phyloP scores from a whole-genome alignment of 306 rosid genomes.

The Mimosa bimucronata region DNA sequence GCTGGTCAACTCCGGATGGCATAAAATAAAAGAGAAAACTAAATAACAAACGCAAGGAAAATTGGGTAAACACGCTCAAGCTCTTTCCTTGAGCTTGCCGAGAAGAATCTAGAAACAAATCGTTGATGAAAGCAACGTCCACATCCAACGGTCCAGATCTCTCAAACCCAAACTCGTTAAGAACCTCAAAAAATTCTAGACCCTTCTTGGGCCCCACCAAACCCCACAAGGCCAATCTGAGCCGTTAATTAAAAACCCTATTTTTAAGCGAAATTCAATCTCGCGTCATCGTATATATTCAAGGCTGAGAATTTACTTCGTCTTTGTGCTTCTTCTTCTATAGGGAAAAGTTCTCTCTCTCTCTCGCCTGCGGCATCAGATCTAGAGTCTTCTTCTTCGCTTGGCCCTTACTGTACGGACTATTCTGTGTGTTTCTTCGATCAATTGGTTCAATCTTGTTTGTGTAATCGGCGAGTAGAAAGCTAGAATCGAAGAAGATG shows the following conservation, averaged over 20 bases:
- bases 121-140: neutral
- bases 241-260: constrained; percentile 35
- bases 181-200: constrained; percentile 32
- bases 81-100: neutral
- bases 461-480: neutral
- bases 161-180: neutral
- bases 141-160: constrained; percentile 38
- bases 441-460: neutral
- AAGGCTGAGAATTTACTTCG: neutral
- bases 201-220: constrained; percentile 23
- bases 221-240: constrained; percentile 13
- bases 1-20: neutral
- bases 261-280: neutral
- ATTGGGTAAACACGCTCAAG: neutral
- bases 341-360: no score
- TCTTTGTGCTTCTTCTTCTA: neutral
- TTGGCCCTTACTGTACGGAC: neutral
- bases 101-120: constrained; percentile 42
- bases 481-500: constrained; percentile 45
- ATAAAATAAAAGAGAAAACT: neutral
- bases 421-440: neutral
- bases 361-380: constrained; percentile 11
- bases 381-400: constrained; percentile 25
- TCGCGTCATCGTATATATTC: neutral
- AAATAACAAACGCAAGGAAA: neutral